Conservation (phyloP, 768 basidiomycete genomes). For the Guyanaporus albipodus region DNA sequence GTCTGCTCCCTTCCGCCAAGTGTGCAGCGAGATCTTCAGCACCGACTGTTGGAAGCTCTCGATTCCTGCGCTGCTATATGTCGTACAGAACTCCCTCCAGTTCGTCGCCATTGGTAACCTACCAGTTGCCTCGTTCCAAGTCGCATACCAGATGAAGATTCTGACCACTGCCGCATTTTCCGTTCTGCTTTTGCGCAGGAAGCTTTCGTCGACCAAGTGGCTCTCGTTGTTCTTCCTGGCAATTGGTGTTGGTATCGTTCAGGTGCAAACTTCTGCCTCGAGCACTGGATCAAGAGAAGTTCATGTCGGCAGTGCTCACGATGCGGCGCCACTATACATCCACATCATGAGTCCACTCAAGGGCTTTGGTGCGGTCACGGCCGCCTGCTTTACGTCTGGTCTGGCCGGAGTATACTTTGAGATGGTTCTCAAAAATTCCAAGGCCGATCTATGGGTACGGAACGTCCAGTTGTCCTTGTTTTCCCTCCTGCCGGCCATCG, state of each 20-base stretch:
- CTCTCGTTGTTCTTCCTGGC: slow-evolving; percentile 83
- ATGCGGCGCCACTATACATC: slow-evolving; percentile 51
- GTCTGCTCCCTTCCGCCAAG: slow-evolving; percentile 47
- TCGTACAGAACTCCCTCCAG: slow-evolving; percentile 95
- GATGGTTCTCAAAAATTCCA: slow-evolving; percentile 84
- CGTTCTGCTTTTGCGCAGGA: slow-evolving; percentile 75
- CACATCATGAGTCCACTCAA: slow-evolving; percentile 81
- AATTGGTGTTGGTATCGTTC: slow-evolving; percentile 90
- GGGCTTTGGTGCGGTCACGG: slow-evolving; percentile 78
- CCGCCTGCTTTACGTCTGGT: slow-evolving; percentile 87
- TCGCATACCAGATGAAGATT: slow-evolving; percentile 99
- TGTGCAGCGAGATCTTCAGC: slow-evolving; percentile 77
- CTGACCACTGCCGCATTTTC: slow-evolving; percentile 94
- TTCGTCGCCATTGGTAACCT: slow-evolving; percentile 96
- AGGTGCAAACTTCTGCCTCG: slow-evolving; percentile 69
- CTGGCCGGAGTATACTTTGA: slow-evolving; percentile 93
- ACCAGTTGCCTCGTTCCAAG: slow-evolving; percentile 95
- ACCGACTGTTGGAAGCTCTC: slow-evolving; percentile 97
- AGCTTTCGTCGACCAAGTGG: slow-evolving; percentile 77
- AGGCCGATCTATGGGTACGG: slow-evolving; percentile 84
- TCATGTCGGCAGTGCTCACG: slow-evolving; percentile 66
- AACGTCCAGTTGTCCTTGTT: slow-evolving; percentile 88
- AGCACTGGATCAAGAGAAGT: slow-evolving; percentile 30
- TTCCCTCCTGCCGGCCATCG: slow-evolving; percentile 83
- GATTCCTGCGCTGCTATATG: slow-evolving; percentile 92